Conservation (phyloP, 1,284 basidiomycete species). For the Pulveroboletus sp. region DNA sequence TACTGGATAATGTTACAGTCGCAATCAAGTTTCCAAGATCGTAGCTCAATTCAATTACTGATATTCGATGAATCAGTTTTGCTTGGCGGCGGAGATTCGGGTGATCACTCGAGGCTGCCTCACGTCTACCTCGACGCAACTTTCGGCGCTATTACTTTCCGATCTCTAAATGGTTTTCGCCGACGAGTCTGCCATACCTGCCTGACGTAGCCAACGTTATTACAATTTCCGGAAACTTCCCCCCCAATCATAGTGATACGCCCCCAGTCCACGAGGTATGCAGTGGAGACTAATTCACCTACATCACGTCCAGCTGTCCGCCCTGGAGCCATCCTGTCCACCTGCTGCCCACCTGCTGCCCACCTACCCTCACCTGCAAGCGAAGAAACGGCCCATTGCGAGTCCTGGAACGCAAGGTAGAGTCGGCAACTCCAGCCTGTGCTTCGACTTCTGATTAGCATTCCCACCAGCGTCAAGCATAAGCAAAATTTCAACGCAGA, state of each 20-base stretch:
- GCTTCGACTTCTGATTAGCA: not conserved
- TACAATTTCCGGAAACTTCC: not conserved
- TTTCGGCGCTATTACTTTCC: not conserved
- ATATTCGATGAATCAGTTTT: no score
- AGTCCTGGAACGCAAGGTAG: not conserved
- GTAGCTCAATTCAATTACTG: no score
- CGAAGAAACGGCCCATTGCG: not conserved
- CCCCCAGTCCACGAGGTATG: not conserved
- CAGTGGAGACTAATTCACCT: not conserved
- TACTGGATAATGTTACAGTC: no score
- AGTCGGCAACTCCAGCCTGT: not conserved
- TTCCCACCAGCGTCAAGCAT: not conserved
- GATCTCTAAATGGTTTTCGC: not conserved
- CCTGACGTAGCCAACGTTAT: not conserved
- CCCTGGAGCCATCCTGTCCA: not conserved
- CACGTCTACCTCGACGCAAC: not conserved
- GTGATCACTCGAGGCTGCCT: constrained; percentile 8
- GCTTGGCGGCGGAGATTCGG: no score
- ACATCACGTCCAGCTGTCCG: not conserved
- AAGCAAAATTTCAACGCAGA: not conserved
- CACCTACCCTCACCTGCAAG: not conserved
- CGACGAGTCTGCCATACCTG: not conserved
- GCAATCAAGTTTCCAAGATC: no score
- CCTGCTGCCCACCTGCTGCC: not conserved
- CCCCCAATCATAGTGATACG: not conserved